These are phyloP conservation scores for Carex kokanica DNA, from an alignment of 176 grass and related monocot genomes.

Conservation along the genomic window DNA sequence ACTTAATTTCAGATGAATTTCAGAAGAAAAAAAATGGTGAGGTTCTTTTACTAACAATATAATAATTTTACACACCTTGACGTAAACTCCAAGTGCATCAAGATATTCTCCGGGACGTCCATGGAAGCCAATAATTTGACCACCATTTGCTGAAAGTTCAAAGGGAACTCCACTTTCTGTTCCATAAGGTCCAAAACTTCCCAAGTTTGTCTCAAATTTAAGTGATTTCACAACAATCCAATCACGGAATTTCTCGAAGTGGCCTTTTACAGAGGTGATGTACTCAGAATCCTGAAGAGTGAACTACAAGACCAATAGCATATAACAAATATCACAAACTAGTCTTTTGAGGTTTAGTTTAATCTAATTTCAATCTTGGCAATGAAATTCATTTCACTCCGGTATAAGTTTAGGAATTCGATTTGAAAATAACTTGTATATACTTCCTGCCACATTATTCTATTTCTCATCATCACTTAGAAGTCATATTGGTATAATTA, in stretches of 20 bases:
- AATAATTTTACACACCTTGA: conserved; percentile 12
- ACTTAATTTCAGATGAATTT: no score
- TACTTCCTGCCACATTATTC: no score
- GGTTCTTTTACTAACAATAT: not conserved
- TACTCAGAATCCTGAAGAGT: not conserved
- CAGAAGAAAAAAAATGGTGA: not conserved
- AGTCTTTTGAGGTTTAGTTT: no score
- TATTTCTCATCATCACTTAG: no score
- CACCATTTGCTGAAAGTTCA: conserved; percentile 26
- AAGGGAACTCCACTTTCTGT: conserved; percentile 37
- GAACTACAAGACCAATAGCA: no score
- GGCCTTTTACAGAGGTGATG: conserved; percentile 12
- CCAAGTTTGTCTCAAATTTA: conserved; percentile 30
- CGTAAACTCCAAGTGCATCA: conserved; percentile 43
- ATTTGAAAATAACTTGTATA: no score
- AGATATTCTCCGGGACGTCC: conserved; percentile 37
- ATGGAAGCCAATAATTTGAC: conserved; percentile 54
- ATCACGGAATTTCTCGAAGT: no score
- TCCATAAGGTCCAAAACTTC: conserved; percentile 45
- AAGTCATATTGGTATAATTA: no score
- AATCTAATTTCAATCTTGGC: no score
- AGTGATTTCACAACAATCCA: conserved; percentile 17
- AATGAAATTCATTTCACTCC: no score
- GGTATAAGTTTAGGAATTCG: no score
- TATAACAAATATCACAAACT: not conserved